Base-by-base conservation (phyloP, 139 green algal species). In the Picochlorum sp. region DNA sequence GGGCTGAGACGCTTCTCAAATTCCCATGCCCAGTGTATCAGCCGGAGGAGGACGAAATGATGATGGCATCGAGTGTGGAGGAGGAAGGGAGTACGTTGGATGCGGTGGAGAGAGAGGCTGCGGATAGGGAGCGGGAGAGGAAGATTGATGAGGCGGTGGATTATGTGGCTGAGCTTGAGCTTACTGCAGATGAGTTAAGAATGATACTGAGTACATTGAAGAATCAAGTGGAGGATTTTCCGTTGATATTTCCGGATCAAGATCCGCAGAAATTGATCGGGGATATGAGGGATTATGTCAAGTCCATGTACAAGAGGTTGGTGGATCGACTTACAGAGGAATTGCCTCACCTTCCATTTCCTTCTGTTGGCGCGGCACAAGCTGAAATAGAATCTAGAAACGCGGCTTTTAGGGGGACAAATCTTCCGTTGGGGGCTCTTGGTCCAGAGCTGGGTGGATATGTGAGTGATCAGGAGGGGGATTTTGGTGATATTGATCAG, bases 151-250 rank as follows among this genome's bases (percentile, higher is more conserved):
- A 71, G 23, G 85, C 86, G 23, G 61, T 94, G 20, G 83, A 86
- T 50, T 30, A 79, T 11, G 79, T 92, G 30, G 85, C 85, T 7
- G 87, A 94, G 57, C 89, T 95, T 81, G 71, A 83, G 70, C 77
- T 94, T 26, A 91, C 85, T 6, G 73, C 83, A 20, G 87, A 94
- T 44, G 79, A 91, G 72, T 67, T 94, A 37, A 86, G 86, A 80
- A 82, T 85, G 32, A 21, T 54, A 9, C n/a, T 54, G 47, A 54
- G 47, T 54, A 38, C 74, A 4, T 73, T 90, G 11, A 66, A 73
- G 2, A 10, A 62, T 2, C 45, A 44, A 20, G 37, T 61, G 18
- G 49, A 55, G 15, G 62, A 68, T 44, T 86, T 86, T 59, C 70
- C 71, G n/a, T 6, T 23, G n/a, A 50, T 76, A 21, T 82, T 83